Conservation (phyloP, 2,329 filamentous ascomycete species). For the Aureobasidium namibiae region DNA sequence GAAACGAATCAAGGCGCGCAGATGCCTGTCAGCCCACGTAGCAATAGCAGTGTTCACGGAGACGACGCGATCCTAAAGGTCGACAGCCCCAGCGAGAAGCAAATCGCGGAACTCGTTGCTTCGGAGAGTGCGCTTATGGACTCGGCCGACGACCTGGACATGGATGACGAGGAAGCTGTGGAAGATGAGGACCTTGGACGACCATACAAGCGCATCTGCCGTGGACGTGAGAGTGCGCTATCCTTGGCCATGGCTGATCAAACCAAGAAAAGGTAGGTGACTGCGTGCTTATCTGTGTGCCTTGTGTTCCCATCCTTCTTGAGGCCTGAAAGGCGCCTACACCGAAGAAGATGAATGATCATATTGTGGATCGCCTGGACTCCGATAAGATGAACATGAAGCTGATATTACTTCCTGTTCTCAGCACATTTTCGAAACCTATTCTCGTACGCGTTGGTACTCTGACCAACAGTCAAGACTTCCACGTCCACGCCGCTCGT, state of each 20-base stretch:
- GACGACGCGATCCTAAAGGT: not conserved
- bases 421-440: conserved; percentile 7
- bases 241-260: conserved; percentile 8
- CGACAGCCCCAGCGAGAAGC: conserved; percentile 11
- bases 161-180: not conserved
- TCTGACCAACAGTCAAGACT: conserved; percentile 8
- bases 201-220: conserved; percentile 12
- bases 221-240: conserved; percentile 9
- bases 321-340: not conserved
- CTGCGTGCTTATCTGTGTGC: not conserved
- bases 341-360: not conserved
- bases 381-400: not conserved
- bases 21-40: not conserved
- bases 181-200: not conserved
- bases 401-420: not conserved
- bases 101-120: not conserved
- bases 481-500: conserved; percentile 5
- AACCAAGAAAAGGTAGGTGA: conserved; percentile 2
- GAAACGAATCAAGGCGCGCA: not conserved
- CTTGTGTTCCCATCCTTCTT: not conserved
- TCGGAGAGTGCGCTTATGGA: conserved; percentile 3
- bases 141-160: not conserved
- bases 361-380: not conserved
- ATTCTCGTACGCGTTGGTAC: conserved; percentile 9
- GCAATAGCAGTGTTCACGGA: not conserved